These are phyloP conservation scores for Phycomyces blakesleeanus DNA, from an alignment of 192 early-diverging fungal genomes.

Conservation along the genomic window DNA sequence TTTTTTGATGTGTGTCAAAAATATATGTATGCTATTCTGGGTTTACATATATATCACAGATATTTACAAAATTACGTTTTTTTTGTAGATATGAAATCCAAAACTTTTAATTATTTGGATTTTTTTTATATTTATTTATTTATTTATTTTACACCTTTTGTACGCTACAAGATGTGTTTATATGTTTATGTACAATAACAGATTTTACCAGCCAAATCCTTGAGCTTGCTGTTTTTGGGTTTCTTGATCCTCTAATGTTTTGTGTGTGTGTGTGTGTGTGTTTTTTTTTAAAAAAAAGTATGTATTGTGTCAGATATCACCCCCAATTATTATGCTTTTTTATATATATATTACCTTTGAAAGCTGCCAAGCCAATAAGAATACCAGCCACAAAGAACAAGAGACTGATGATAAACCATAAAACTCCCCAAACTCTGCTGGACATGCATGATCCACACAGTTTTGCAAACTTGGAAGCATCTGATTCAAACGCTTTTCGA, in stretches of 20 bases:
- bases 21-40: too few relatives aligned
- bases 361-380: slow-evolving; percentile 72
- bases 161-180: too few relatives aligned
- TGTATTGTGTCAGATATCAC: neutral
- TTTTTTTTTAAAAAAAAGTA: neutral
- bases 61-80: too few relatives aligned
- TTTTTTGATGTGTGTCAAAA: too few relatives aligned
- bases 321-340: too few relatives aligned
- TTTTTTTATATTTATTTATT: neutral
- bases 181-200: neutral
- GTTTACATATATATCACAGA: too few relatives aligned
- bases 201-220: slow-evolving; percentile 34
- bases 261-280: too few relatives aligned
- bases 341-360: slow-evolving; percentile 52
- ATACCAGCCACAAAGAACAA: slow-evolving; percentile 78
- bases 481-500: slow-evolving; percentile 92
- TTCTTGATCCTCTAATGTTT: slow-evolving; percentile 29
- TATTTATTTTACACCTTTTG: too few relatives aligned
- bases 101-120: neutral
- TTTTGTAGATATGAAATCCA: too few relatives aligned
- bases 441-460: slow-evolving; percentile 64
- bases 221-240: slow-evolving; percentile 30
- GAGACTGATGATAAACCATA: slow-evolving; percentile 88
- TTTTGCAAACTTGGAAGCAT: slow-evolving; percentile 83
- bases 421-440: slow-evolving; percentile 80